A percentile compares a stretch with the other conserved stretches of the same genome.
phyloP scores from a whole-genome alignment of 2,329 filamentous ascomycete species.

The Fusarium pseudograminearum region DNA sequence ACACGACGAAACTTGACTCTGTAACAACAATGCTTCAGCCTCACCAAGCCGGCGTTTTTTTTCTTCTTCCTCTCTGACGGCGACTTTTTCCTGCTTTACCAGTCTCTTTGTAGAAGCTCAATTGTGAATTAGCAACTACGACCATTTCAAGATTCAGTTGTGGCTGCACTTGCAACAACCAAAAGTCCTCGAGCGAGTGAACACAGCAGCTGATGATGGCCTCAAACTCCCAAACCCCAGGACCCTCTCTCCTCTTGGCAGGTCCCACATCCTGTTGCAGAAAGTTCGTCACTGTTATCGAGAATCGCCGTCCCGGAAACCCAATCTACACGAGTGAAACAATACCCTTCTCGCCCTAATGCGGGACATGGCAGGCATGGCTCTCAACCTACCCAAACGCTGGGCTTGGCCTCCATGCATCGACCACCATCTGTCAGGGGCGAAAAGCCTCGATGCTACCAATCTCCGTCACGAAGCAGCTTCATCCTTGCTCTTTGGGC shows the following conservation, averaged over 20 bases:
- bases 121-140: slow-evolving; percentile 4
- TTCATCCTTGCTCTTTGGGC: slow-evolving; percentile 34
- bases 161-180: slow-evolving; percentile 1
- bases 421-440: slow-evolving; percentile 34
- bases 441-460: slow-evolving; percentile 33
- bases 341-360: slow-evolving; percentile 36
- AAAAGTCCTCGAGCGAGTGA: neutral
- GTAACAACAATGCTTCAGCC: slow-evolving; percentile 63
- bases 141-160: slow-evolving; percentile 12
- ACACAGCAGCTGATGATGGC: neutral
- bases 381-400: slow-evolving; percentile 18
- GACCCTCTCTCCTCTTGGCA: neutral
- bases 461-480: slow-evolving; percentile 37
- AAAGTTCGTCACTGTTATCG: slow-evolving; percentile 1
- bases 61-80: neutral
- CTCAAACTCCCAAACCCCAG: neutral
- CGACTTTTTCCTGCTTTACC: neutral
- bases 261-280: slow-evolving; percentile 12
- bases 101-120: slow-evolving; percentile 17
- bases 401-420: slow-evolving; percentile 33
- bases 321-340: slow-evolving; percentile 34
- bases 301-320: slow-evolving; percentile 18
- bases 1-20: slow-evolving; percentile 58
- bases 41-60: slow-evolving; percentile 14
- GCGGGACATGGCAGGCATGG: slow-evolving; percentile 34